Conservation (phyloP, 768 basidiomycete genomes). For the Steccherinum ochraceum region DNA sequence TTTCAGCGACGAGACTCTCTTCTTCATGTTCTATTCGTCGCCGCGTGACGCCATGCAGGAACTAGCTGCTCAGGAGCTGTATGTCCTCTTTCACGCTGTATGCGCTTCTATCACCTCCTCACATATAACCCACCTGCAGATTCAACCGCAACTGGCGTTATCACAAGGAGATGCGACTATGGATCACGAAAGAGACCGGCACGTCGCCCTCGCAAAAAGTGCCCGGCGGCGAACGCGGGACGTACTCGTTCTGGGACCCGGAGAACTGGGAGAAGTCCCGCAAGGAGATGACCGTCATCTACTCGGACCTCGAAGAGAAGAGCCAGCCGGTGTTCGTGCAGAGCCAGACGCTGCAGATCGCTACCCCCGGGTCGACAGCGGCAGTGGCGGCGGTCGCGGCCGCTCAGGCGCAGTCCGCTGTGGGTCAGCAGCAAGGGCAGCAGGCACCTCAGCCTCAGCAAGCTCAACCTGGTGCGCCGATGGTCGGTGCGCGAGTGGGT, state of each 20-base stretch:
- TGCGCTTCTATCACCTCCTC: conserved; percentile 2
- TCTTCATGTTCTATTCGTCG: conserved; percentile 97
- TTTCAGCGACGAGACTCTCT: conserved; percentile 94
- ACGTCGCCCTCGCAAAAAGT: conserved; percentile 72
- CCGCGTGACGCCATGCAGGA: conserved; percentile 92
- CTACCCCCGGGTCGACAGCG: neutral
- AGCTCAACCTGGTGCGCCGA: too few species aligned
- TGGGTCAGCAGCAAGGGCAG: conserved; percentile 21
- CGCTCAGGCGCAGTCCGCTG: conserved; percentile 5
- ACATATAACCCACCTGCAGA: conserved; percentile 32
- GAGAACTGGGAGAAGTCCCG: conserved; percentile 73
- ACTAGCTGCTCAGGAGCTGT: conserved; percentile 93
- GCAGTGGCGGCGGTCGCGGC: neutral
- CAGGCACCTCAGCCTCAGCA: conserved; percentile 15
- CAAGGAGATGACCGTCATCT: conserved; percentile 72
- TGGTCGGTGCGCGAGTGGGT: conserved; percentile 17
- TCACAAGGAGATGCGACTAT: conserved; percentile 83
- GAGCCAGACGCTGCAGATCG: conserved; percentile 25
- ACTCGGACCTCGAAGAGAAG: conserved; percentile 72
- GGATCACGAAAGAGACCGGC: conserved; percentile 86
- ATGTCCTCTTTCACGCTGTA: conserved; percentile 30
- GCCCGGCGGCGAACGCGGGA: conserved; percentile 77
- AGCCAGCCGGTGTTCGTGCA: conserved; percentile 52
- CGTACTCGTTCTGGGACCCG: conserved; percentile 87
- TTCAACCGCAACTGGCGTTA: conserved; percentile 95